phyloP scores from a whole-genome alignment of 2,329 filamentous ascomycete genomes.

The Orbilia javanica region DNA sequence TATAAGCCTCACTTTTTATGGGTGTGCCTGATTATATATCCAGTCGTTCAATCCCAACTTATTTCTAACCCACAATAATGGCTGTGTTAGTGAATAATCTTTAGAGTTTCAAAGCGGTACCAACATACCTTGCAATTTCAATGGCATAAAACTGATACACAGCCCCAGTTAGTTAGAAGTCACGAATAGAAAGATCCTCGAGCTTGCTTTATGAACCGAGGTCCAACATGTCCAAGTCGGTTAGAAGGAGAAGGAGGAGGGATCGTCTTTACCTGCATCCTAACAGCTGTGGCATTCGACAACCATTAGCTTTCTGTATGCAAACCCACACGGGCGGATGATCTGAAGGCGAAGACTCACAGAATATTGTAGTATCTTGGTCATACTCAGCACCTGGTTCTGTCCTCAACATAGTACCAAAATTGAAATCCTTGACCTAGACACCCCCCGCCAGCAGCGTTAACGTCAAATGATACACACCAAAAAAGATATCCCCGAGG shows the following conservation, averaged over 20 bases:
- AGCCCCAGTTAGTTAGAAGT: background rate
- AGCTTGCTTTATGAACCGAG: background rate
- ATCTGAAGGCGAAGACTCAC: slow-evolving; percentile 67
- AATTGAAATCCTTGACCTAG: slow-evolving; percentile 94
- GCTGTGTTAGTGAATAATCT: background rate
- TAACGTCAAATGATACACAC: background rate
- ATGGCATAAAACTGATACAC: slow-evolving; percentile 79
- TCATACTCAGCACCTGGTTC: slow-evolving; percentile 86
- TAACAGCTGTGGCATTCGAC: slow-evolving; percentile 63
- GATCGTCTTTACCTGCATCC: slow-evolving; percentile 70
- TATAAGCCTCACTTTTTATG: slow-evolving; percentile 60
- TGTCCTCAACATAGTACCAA: slow-evolving; percentile 89
- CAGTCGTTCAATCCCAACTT: slow-evolving; percentile 92
- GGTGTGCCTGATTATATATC: slow-evolving; percentile 87
- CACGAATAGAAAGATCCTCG: too few species aligned
- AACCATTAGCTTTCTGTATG: slow-evolving; percentile 10
- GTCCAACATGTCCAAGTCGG: background rate
- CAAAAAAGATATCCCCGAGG: background rate
- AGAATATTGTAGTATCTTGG: slow-evolving; percentile 90
- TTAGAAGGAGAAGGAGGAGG: background rate
- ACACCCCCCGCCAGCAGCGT: background rate
- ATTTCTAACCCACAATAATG: slow-evolving; percentile 72
- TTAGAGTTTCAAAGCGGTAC: background rate
- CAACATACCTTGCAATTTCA: slow-evolving; percentile 76
- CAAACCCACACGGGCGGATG: background rate